Evolutionary conservation across 495 filamentous ascomycete genomes (phyloP).

Genomic region (Talaromyces borbonicus): DNA sequence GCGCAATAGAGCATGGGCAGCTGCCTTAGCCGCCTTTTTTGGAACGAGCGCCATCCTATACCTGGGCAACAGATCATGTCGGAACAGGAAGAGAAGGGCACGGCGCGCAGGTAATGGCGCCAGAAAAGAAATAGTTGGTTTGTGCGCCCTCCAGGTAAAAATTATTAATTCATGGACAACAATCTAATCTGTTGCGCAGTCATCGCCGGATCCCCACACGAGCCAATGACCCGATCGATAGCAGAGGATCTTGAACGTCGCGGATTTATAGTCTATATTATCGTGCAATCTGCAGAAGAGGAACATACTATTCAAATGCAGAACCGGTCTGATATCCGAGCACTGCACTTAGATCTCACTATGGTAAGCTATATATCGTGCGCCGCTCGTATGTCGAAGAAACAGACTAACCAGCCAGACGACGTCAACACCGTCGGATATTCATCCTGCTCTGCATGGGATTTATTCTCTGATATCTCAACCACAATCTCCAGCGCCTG

Average conservation of each 20-base stretch:
- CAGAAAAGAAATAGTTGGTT: constrained; percentile 72
- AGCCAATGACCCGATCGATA: constrained; percentile 72
- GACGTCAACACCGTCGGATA: constrained; percentile 46
- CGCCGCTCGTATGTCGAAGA: not conserved
- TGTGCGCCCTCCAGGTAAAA: constrained; percentile 9
- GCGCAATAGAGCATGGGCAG: constrained; percentile 58
- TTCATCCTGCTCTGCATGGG: constrained; percentile 42
- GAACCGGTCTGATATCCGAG: constrained; percentile 66
- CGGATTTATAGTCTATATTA: constrained; percentile 88
- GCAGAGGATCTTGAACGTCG: constrained; percentile 78
- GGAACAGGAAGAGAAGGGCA: constrained; percentile 62
- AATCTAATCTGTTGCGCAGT: constrained; percentile 31
- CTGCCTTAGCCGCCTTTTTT: constrained; percentile 55
- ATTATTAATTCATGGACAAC: not conserved
- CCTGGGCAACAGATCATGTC: constrained; percentile 48
- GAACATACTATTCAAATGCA: constrained; percentile 69
- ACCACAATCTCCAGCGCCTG: constrained; percentile 60
- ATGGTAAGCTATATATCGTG: constrained; percentile 15
- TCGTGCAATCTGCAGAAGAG: constrained; percentile 69
- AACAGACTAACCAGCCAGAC: constrained; percentile 28
- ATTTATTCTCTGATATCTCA: constrained; percentile 51
- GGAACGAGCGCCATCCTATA: constrained; percentile 59
- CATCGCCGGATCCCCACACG: constrained; percentile 69
- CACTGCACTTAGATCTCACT: constrained; percentile 76
- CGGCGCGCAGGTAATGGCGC: constrained; percentile 72